phyloP scores from a whole-genome alignment of 2,329 filamentous ascomycete species.

The Cylindrodendrum hubeiense region DNA sequence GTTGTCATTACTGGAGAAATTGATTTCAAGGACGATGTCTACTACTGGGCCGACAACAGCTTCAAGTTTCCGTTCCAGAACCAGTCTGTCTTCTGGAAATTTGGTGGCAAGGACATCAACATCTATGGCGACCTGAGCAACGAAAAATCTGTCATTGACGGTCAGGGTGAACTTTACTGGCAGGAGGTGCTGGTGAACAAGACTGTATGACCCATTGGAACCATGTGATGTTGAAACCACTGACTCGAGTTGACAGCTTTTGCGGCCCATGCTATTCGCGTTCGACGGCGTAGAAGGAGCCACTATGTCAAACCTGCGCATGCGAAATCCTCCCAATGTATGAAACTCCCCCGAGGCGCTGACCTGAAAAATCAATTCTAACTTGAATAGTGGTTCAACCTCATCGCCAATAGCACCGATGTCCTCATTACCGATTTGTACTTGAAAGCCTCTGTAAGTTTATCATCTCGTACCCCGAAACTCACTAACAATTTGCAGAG shows the following conservation, averaged over 20 bases:
- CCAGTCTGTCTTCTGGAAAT: conserved; percentile 58
- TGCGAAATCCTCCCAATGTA: conserved; percentile 66
- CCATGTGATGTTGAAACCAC: conserved; percentile 67
- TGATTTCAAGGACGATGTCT: conserved; percentile 74
- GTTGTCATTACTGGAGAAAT: conserved; percentile 68
- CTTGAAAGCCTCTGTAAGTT: conserved; percentile 62
- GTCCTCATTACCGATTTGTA: conserved; percentile 73
- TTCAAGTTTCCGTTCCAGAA: conserved; percentile 77
- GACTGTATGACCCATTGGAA: conserved; percentile 43
- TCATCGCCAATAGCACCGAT: conserved; percentile 74
- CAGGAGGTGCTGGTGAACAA: conserved; percentile 34
- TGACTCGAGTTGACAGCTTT: conserved; percentile 45
- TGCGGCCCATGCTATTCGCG: conserved; percentile 39
- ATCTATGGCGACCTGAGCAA: conserved; percentile 76
- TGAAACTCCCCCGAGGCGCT: neutral
- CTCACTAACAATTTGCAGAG: conserved; percentile 27
- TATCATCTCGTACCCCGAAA: fast-evolving
- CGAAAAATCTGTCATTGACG: conserved; percentile 74
- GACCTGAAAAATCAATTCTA: neutral
- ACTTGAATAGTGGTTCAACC: conserved; percentile 57
- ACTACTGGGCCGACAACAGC: conserved; percentile 75
- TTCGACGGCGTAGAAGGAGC: conserved; percentile 57
- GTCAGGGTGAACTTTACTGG: conserved; percentile 41
- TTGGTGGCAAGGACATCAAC: conserved; percentile 61
- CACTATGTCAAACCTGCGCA: conserved; percentile 69